A percentile compares a stretch with the other conserved stretches of the same genome.
Conservation (phyloP, 306 rosid species). For the Coriaria nepalensis region DNA sequence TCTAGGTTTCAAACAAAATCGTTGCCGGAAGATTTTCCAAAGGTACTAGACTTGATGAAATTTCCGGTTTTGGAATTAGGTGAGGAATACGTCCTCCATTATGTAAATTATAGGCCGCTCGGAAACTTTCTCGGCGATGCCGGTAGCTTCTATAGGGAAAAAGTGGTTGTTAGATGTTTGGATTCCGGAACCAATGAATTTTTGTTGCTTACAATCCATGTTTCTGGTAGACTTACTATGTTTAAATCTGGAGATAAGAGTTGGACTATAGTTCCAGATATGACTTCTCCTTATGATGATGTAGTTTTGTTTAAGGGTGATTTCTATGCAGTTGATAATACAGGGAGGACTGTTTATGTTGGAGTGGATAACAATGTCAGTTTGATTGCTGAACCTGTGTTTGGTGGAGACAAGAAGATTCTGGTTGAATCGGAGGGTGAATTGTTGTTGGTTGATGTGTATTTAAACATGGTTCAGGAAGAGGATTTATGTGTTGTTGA, state of each 20-base stretch:
- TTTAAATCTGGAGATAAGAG: conserved; percentile 33
- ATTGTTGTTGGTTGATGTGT: conserved; percentile 55
- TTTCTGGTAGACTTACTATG: conserved; percentile 62
- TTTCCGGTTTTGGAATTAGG: conserved; percentile 32
- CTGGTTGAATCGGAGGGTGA: conserved; percentile 51
- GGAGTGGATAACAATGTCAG: conserved; percentile 17
- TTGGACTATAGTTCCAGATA: conserved; percentile 51
- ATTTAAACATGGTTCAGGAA: conserved; percentile 18
- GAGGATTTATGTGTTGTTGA: conserved; percentile 9
- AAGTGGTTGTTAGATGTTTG: conserved; percentile 36
- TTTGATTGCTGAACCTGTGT: conserved; percentile 48
- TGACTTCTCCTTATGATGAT: conserved; percentile 66
- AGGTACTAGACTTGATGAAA: conserved; percentile 19
- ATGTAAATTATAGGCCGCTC: conserved; percentile 16
- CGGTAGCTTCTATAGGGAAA: conserved; percentile 46
- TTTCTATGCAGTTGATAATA: conserved; percentile 50
- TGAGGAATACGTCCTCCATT: conserved; percentile 33
- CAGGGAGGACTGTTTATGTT: conserved; percentile 47
- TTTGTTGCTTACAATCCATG: conserved; percentile 52
- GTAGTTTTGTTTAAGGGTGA: conserved; percentile 30
- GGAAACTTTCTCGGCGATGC: conserved; percentile 17
- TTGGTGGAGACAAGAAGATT: conserved; percentile 80
- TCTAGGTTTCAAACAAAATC: conserved; percentile 21
- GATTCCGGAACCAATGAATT: conserved; percentile 16
- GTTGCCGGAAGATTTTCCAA: conserved; percentile 20